These are phyloP conservation scores for Helicocarpus griseus DNA, from an alignment of 2,329 filamentous ascomycete species.

Conservation along the genomic window DNA sequence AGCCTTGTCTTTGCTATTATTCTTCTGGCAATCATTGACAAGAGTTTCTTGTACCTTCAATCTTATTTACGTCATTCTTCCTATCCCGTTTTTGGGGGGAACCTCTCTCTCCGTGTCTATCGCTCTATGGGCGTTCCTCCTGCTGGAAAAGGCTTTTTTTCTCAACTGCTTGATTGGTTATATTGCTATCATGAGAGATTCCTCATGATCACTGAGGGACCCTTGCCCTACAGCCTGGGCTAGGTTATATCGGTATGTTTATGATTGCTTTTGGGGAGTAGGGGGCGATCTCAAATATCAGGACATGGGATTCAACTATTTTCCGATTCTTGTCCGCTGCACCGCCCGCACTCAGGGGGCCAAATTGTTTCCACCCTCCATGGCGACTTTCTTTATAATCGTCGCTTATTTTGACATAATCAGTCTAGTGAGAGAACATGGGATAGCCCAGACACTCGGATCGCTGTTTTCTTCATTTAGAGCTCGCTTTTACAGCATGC, in stretches of 20 bases:
- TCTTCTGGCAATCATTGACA: background rate
- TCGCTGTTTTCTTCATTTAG: conserved; percentile 7
- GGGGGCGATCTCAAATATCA: background rate
- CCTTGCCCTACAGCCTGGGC: background rate
- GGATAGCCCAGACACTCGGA: background rate
- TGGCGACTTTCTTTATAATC: too few species aligned
- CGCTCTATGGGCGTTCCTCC: too few species aligned
- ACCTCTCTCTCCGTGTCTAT: background rate
- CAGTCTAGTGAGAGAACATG: too few species aligned
- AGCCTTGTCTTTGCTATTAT: conserved; percentile 15
- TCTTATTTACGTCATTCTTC: background rate
- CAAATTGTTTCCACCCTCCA: too few species aligned
- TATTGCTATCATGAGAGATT: conserved; percentile 1
- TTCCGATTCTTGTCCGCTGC: background rate
- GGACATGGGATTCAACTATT: background rate
- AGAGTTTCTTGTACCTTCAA: background rate
- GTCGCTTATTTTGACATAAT: too few species aligned
- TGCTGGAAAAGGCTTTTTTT: background rate
- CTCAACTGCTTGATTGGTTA: background rate
- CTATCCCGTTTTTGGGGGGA: too few species aligned
- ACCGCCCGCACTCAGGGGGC: background rate
- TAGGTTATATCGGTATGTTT: background rate
- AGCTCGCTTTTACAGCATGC: conserved; percentile 27
- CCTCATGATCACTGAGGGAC: background rate
- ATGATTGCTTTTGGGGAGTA: background rate